Evolutionary conservation across 2,329 filamentous ascomycete genomes (phyloP).

Genomic region (Diaporthe aspalathi): DNA sequence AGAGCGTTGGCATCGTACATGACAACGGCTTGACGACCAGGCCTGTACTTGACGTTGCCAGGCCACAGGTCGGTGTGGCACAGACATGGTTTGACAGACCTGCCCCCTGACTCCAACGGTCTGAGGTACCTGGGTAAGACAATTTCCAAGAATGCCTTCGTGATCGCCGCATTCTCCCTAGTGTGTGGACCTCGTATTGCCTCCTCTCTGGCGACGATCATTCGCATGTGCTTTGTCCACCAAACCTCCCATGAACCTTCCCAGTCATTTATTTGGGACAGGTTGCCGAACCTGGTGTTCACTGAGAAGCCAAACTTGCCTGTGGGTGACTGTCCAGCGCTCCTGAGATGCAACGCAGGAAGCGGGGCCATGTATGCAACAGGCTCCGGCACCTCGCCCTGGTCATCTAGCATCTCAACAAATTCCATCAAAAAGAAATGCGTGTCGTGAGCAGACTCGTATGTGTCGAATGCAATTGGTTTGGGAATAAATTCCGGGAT

Average conservation of each 20-base stretch:
- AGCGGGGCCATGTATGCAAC: not conserved
- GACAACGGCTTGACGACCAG: not conserved
- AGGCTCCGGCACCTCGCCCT: not conserved
- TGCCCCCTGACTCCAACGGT: not conserved
- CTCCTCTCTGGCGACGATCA: not conserved
- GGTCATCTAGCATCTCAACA: not conserved
- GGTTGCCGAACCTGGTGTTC: not conserved
- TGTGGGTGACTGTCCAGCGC: not conserved
- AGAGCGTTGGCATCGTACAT: not conserved
- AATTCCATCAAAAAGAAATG: not conserved
- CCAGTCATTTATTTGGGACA: not conserved
- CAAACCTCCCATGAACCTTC: not conserved
- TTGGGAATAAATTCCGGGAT: not conserved
- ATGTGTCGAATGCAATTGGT: not conserved
- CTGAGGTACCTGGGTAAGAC: not conserved
- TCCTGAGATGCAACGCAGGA: not conserved
- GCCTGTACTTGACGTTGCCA: not conserved
- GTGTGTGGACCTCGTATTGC: not conserved
- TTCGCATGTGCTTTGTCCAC: slow-evolving; percentile 1
- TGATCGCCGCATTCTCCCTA: not conserved
- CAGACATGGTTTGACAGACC: not conserved
- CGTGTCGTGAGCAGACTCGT: not conserved
- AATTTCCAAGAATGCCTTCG: not conserved
- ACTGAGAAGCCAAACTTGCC: not conserved
- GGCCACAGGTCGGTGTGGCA: slow-evolving; percentile 7